Conservation (phyloP, 495 filamentous ascomycete genomes). For the Neurospora hispaniola region DNA sequence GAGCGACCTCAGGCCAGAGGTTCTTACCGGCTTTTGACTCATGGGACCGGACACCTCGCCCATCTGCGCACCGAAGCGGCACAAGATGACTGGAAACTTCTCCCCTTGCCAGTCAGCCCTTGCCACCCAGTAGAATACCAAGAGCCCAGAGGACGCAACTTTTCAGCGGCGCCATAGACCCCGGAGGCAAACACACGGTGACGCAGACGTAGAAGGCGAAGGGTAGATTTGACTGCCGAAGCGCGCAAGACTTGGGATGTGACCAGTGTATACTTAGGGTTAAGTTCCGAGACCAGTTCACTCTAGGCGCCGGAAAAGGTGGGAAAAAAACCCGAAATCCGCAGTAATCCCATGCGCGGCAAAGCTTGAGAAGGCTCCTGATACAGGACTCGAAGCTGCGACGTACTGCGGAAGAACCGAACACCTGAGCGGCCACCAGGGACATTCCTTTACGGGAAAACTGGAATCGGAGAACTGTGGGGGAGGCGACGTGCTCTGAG, state of each 20-base stretch:
- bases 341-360: constrained; percentile 25
- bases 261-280: constrained; percentile 59
- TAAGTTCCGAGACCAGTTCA: constrained; percentile 64
- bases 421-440: constrained; percentile 27
- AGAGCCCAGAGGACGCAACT: constrained; percentile 17
- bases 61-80: constrained; percentile 22
- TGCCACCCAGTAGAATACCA: constrained; percentile 9
- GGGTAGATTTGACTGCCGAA: constrained; percentile 22
- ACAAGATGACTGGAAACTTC: constrained; percentile 30
- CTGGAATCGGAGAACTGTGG: constrained; percentile 54
- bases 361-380: constrained; percentile 22
- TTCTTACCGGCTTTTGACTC: constrained; percentile 52
- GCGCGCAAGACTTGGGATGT: constrained; percentile 34
- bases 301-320: constrained; percentile 23
- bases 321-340: constrained; percentile 3
- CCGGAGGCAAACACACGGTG: constrained; percentile 1
- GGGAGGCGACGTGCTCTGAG: constrained; percentile 50
- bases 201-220: constrained; percentile 29
- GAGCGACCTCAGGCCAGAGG: constrained; percentile 51
- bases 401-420: constrained; percentile 22
- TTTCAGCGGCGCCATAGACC: constrained; percentile 28
- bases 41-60: constrained; percentile 33
- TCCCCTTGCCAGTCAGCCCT: constrained; percentile 30
- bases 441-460: constrained; percentile 55
- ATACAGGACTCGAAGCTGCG: constrained; percentile 30